phyloP scores from a whole-genome alignment of 2,329 filamentous ascomycete species.

The Ilyonectria robusta region DNA sequence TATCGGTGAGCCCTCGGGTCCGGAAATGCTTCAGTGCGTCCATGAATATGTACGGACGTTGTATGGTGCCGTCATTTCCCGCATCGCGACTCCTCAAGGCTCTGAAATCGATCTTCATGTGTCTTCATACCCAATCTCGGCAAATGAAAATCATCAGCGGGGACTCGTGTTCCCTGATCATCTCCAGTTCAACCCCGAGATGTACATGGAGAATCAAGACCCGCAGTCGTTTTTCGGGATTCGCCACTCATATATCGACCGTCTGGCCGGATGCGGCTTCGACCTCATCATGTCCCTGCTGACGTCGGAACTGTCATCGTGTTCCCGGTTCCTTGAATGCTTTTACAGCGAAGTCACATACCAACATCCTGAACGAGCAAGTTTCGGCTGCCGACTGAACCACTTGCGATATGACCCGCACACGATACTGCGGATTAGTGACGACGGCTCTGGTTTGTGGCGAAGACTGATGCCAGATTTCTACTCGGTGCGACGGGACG shows the following conservation, averaged over 20 bases:
- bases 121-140: not conserved
- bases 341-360: constrained; percentile 12
- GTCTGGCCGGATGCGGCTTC: constrained; percentile 20
- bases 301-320: not conserved
- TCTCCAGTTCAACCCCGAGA: constrained; percentile 22
- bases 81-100: not conserved
- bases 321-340: constrained; percentile 1
- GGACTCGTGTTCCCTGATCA: constrained; percentile 20
- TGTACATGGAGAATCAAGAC: not conserved
- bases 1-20: not conserved
- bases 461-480: not conserved
- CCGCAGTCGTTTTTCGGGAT: not conserved
- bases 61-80: constrained; percentile 14
- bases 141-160: not conserved
- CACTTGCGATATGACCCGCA: not conserved
- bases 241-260: constrained; percentile 6
- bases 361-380: not conserved
- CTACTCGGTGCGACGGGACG: not conserved
- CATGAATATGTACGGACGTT: constrained; percentile 29
- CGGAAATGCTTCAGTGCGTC: constrained; percentile 26
- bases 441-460: constrained; percentile 11
- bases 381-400: not conserved
- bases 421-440: not conserved
- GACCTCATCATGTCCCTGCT: not conserved
- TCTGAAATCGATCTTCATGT: not conserved